A percentile compares a stretch with the other conserved stretches of the same genome.
Conservation (phyloP, 768 basidiomycete genomes). For the Kondoa subrosea region DNA sequence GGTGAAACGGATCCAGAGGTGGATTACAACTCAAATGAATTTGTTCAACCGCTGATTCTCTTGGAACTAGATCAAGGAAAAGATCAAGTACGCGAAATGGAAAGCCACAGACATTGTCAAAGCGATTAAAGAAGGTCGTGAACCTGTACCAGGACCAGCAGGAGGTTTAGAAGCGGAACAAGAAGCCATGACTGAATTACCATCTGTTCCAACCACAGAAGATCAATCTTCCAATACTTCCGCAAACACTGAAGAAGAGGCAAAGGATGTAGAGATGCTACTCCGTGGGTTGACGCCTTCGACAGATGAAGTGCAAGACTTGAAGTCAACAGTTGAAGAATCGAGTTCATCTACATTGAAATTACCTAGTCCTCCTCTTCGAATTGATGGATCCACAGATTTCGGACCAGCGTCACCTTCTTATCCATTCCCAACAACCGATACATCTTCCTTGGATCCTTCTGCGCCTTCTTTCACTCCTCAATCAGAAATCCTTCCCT, state of each 20-base stretch:
- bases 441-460: neutral
- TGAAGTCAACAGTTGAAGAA: neutral
- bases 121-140: constrained; percentile 81
- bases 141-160: constrained; percentile 62
- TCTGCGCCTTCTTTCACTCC: neutral
- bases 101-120: constrained; percentile 90
- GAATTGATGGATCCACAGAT: neutral
- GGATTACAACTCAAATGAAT: constrained; percentile 25
- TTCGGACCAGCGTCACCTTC: neutral
- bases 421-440: neutral
- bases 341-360: neutral
- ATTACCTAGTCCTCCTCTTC: neutral
- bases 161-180: constrained; percentile 33
- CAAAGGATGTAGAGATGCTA: neutral
- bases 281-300: neutral
- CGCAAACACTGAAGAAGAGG: neutral
- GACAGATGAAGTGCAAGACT: neutral
- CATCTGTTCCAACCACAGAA: constrained; percentile 10
- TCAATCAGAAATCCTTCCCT: constrained; percentile 13
- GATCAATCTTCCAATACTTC: neutral
- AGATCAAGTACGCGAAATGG: constrained; percentile 90
- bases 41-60: neutral
- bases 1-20: constrained; percentile 46
- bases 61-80: constrained; percentile 51
- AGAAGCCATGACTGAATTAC: constrained; percentile 18